These are phyloP conservation scores for Candida jianshihensis DNA, from an alignment of 805 yeast genomes.

Conservation along the genomic window DNA sequence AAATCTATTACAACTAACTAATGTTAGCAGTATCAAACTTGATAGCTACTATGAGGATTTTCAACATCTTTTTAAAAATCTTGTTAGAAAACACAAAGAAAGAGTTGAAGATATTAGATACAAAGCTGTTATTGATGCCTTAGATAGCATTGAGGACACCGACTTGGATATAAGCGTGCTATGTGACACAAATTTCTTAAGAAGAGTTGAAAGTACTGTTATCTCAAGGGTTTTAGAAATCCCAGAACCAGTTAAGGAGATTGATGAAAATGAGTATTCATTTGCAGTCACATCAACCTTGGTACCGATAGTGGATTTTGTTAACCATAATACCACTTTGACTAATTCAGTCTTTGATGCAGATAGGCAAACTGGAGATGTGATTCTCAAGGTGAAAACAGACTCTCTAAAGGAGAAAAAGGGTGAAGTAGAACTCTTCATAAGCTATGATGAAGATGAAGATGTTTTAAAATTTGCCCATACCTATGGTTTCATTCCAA, in stretches of 20 bases:
- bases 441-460: conserved; percentile 37
- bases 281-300: conserved; percentile 45
- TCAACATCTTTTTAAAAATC: conserved; percentile 15
- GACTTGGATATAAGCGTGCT: conserved; percentile 8
- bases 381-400: conserved; percentile 29
- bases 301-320: conserved; percentile 65
- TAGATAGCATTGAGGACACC: conserved; percentile 18
- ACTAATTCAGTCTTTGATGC: conserved; percentile 56
- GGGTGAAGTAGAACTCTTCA: conserved; percentile 31
- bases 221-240: conserved; percentile 59
- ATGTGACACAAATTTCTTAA: conserved; percentile 9
- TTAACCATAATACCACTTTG: conserved; percentile 43
- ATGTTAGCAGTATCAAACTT: conserved; percentile 20
- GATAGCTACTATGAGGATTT: conserved; percentile 24
- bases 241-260: conserved; percentile 32
- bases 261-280: conserved; percentile 24
- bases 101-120: conserved; percentile 14
- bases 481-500: conserved; percentile 43
- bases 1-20: conserved; percentile 27
- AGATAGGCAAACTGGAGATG: conserved; percentile 38
- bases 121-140: conserved; percentile 12
- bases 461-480: conserved; percentile 33
- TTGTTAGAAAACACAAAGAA: conserved; percentile 14
- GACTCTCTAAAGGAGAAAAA: conserved; percentile 2
- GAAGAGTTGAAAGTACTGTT: conserved; percentile 36